A percentile compares a stretch with the other conserved stretches of the same genome.
Evolutionary conservation across 2,329 filamentous ascomycete genomes (phyloP).

Genomic region (Ilyonectria robusta): DNA sequence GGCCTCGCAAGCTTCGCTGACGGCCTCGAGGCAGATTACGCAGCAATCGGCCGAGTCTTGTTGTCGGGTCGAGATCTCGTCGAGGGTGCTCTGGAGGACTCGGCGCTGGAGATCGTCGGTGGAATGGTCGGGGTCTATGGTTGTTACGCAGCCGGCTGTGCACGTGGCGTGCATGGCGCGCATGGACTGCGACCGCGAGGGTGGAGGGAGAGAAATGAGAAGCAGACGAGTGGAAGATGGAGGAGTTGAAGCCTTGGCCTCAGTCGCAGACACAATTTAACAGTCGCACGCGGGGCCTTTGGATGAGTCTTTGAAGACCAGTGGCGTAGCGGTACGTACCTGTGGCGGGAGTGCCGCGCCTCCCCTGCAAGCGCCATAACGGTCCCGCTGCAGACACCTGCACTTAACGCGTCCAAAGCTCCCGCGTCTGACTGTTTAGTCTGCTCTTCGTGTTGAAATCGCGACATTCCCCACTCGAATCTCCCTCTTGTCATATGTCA

Average conservation of each 20-base stretch:
- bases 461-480: conserved; percentile 35
- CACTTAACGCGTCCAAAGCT: conserved; percentile 42
- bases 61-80: conserved; percentile 54
- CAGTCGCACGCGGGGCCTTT: background rate
- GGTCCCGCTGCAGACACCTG: conserved; percentile 14
- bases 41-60: conserved; percentile 65
- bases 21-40: conserved; percentile 87
- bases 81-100: conserved; percentile 62
- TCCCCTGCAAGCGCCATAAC: conserved; percentile 39
- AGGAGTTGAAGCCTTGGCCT: background rate
- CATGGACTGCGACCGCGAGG: background rate
- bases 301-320: background rate
- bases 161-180: background rate
- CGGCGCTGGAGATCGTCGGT: conserved; percentile 56
- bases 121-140: conserved; percentile 44
- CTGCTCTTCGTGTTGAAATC: conserved; percentile 37
- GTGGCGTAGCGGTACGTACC: conserved; percentile 10
- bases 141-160: conserved; percentile 5
- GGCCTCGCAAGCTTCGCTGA: conserved; percentile 80
- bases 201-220: background rate
- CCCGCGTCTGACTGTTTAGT: conserved; percentile 37
- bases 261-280: conserved; percentile 2
- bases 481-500: conserved; percentile 24
- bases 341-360: conserved; percentile 5
- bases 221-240: background rate